Base-by-base conservation (phyloP, 1,284 basidiomycete genomes). In the Anthracocystis setariae region DNA sequence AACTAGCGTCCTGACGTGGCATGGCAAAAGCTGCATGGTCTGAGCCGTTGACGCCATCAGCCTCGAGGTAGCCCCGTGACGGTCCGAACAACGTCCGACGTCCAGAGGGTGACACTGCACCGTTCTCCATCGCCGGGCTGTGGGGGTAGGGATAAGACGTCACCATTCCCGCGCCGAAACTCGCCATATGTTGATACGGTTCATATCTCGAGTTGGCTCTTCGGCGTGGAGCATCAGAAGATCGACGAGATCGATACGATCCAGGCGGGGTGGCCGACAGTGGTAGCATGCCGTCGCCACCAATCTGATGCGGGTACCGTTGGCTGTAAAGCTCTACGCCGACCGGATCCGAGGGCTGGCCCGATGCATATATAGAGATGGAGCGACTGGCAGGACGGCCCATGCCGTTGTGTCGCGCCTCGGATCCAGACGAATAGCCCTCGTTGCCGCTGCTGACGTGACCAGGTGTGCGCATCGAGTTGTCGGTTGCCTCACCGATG, bases 401-500 rank as follows among this genome's bases (percentile, higher is more conserved):
- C 12, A 55, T 32, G 0, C 45, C 48, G 17, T 63, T 63, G 17
- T 72, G 60, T 15, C 69, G 49, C 25, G 64, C 55, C 23, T 72
- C 69, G 8, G 60, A 56, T 4, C 63, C 63, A 1, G 69, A 72
- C 5, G 69, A 67, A 23, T 52, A 64, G 50, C 65, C 62, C 33
- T 70, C 72, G 35, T 55, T 63, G 39, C 72, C 72, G 43, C 62
- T 74, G 38, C 67, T 63, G 27, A 60, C 44, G 21, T 66, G 67
- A 1, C 63, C 63, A 3, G 67, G 49, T 0, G 60, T 21, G 9
- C 67, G 57, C 51, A 53, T 51, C 5, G 57, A 40, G 17, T 58
- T 58, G 39, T 72, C 68, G 27, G 94, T 71, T 5, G 68, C 48
- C 24, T 71, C 69, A 27, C 51, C 64, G 15, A 67, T 56, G 42